A percentile compares a stretch with the other conserved stretches of the same genome.
Conservation (phyloP, 306 rosid genomes). For the Styphnolobium japonicum region DNA sequence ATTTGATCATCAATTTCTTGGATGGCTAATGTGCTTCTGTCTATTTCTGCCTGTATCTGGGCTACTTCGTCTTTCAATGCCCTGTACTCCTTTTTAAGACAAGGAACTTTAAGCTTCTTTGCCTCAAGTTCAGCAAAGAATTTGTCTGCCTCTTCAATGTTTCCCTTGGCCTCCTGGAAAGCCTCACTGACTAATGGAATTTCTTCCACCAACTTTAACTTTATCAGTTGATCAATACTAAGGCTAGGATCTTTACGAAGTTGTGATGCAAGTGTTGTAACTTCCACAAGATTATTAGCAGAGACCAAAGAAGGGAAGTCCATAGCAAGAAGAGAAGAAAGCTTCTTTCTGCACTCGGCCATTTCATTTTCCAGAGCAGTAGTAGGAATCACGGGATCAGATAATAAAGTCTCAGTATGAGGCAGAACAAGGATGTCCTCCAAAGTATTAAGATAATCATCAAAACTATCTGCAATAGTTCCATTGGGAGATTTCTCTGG, state of each 20-base stretch:
- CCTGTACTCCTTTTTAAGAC: not conserved
- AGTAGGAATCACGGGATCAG: not conserved
- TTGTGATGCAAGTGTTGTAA: constrained; percentile 15
- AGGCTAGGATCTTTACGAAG: constrained; percentile 20
- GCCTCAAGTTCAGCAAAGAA: constrained; percentile 23
- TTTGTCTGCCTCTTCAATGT: constrained; percentile 6
- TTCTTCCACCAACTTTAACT: constrained; percentile 32
- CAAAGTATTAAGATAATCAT: constrained; percentile 21
- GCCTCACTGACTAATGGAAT: constrained; percentile 2
- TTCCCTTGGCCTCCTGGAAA: constrained; percentile 14
- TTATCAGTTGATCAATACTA: constrained; percentile 8
- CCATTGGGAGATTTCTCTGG: not conserved
- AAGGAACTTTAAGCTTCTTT: constrained; percentile 5
- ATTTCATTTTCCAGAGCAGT: constrained; percentile 1
- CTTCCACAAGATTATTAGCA: constrained; percentile 1
- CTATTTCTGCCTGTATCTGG: not conserved
- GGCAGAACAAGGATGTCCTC: constrained; percentile 27
- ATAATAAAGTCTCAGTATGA: not conserved
- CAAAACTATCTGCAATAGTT: constrained; percentile 6
- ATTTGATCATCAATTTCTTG: constrained; percentile 32
- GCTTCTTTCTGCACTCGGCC: constrained; percentile 18
- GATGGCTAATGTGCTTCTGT: not conserved
- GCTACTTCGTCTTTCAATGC: constrained; percentile 18
- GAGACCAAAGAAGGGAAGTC: constrained; percentile 30
- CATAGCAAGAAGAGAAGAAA: constrained; percentile 26